phyloP scores from a whole-genome alignment of 1,284 basidiomycete species.

The Rugiboletus extremiorientalis region DNA sequence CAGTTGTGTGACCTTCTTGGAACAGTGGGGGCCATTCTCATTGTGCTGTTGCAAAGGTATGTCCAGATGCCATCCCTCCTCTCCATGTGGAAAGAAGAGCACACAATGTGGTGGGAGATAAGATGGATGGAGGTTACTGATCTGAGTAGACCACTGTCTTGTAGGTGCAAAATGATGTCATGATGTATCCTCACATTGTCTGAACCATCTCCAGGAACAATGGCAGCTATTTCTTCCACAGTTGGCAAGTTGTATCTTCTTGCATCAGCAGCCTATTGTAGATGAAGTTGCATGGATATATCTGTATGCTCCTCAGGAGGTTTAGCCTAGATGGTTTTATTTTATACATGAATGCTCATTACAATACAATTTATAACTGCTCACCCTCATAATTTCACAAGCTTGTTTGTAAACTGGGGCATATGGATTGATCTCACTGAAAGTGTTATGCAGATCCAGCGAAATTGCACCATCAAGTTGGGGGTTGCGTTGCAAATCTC shows the following conservation, averaged over 20 bases:
- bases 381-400: too few relatives aligned
- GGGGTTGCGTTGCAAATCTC: too few relatives aligned
- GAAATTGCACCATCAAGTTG: too few relatives aligned
- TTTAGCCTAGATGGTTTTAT: constrained; percentile 6
- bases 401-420: too few relatives aligned
- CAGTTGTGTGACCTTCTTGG: constrained; percentile 17
- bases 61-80: constrained; percentile 40
- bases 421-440: too few relatives aligned
- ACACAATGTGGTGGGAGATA: constrained; percentile 43
- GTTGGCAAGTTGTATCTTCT: constrained; percentile 32
- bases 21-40: not conserved
- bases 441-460: too few relatives aligned
- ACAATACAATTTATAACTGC: too few relatives aligned
- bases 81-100: constrained; percentile 40
- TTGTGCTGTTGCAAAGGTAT: constrained; percentile 14
- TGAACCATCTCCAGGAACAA: constrained; percentile 28
- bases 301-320: constrained; percentile 7
- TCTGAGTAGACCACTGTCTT: constrained; percentile 27
- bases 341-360: too few relatives aligned
- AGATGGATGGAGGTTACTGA: constrained; percentile 37
- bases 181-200: not conserved
- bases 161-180: constrained; percentile 9
- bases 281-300: not conserved
- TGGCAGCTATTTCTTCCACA: constrained; percentile 27
- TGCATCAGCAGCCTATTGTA: constrained; percentile 11